phyloP scores from a whole-genome alignment of 1,284 basidiomycete species.

The Ganoderma meredithae region DNA sequence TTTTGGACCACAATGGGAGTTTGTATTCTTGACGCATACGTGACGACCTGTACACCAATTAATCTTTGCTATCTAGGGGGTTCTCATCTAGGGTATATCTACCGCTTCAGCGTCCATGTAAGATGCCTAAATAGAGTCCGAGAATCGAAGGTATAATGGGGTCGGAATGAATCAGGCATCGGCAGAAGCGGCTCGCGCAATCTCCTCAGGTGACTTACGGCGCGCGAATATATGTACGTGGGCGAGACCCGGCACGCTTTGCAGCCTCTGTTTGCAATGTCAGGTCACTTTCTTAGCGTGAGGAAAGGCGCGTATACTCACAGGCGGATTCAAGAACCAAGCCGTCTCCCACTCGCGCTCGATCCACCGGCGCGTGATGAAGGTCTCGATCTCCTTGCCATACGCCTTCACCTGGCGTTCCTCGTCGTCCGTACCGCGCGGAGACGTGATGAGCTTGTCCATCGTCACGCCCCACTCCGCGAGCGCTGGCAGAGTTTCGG shows the following conservation, averaged over 20 bases:
- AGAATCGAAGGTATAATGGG: background rate
- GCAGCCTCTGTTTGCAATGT: constrained; percentile 60
- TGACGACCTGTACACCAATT: constrained; percentile 33
- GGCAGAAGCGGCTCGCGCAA: constrained; percentile 15
- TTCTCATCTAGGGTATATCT: constrained; percentile 1
- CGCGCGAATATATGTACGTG: constrained; percentile 84
- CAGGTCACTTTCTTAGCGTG: background rate
- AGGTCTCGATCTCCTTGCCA: constrained; percentile 65
- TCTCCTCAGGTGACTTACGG: constrained; percentile 49
- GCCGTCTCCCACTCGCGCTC: constrained; percentile 81
- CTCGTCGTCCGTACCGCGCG: constrained; percentile 58
- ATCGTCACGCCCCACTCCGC: constrained; percentile 74
- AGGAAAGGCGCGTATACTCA: constrained; percentile 44
- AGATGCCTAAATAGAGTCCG: constrained; percentile 2
- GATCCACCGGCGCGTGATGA: constrained; percentile 68
- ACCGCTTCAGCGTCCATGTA: constrained; percentile 1
- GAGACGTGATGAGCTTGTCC: constrained; percentile 61
- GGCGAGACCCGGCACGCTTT: constrained; percentile 79
- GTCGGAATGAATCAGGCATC: background rate
- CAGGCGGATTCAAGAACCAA: constrained; percentile 88
- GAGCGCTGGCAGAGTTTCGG: constrained; percentile 62
- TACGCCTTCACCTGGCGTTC: constrained; percentile 57
- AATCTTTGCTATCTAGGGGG: constrained; percentile 14
- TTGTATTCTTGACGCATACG: constrained; percentile 21
- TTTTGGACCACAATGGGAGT: constrained; percentile 8